These are phyloP conservation scores for Fusarium papillatum DNA, from an alignment of 2,329 filamentous ascomycete species.

Conservation along the genomic window DNA sequence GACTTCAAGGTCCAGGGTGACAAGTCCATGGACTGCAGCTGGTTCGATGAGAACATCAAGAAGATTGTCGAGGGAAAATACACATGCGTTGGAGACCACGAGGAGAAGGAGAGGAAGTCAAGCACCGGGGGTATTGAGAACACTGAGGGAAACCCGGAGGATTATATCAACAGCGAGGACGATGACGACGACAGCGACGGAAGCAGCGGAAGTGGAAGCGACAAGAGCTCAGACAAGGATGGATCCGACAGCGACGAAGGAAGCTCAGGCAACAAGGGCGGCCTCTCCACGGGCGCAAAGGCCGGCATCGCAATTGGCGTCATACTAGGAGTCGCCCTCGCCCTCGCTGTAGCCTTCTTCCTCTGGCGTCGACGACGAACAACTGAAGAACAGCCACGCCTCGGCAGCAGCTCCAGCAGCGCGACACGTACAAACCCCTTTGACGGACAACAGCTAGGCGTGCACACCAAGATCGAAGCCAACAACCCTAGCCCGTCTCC, in stretches of 20 bases:
- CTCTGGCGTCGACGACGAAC: constrained; percentile 35
- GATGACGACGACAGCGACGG: constrained; percentile 4
- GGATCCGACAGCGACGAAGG: constrained; percentile 10
- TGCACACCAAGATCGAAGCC: constrained; percentile 45
- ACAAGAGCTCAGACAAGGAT: constrained; percentile 6
- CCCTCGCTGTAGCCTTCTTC: constrained; percentile 29
- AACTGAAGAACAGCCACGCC: constrained; percentile 8
- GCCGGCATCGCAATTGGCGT: constrained; percentile 41
- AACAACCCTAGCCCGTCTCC: constrained; percentile 40
- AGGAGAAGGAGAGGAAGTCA: constrained; percentile 41
- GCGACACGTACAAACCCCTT: constrained; percentile 34
- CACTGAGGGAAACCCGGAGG: constrained; percentile 41
- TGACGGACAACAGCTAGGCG: constrained; percentile 38
- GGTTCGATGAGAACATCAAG: constrained; percentile 46
- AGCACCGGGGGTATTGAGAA: constrained; percentile 45
- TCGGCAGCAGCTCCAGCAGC: constrained; percentile 37
- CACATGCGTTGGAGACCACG: constrained; percentile 41
- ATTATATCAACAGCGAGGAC: constrained; percentile 39
- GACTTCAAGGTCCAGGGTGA: constrained; percentile 43
- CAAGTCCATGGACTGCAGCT: constrained; percentile 47
- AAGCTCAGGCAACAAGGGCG: constrained; percentile 13
- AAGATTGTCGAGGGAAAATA: constrained; percentile 43
- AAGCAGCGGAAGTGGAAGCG: constrained; percentile 5
- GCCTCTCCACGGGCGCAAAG: constrained; percentile 41
- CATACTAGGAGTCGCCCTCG: constrained; percentile 13